phyloP scores from a whole-genome alignment of 371 early-diverging fungal genomes.

The Mortierella sp. region DNA sequence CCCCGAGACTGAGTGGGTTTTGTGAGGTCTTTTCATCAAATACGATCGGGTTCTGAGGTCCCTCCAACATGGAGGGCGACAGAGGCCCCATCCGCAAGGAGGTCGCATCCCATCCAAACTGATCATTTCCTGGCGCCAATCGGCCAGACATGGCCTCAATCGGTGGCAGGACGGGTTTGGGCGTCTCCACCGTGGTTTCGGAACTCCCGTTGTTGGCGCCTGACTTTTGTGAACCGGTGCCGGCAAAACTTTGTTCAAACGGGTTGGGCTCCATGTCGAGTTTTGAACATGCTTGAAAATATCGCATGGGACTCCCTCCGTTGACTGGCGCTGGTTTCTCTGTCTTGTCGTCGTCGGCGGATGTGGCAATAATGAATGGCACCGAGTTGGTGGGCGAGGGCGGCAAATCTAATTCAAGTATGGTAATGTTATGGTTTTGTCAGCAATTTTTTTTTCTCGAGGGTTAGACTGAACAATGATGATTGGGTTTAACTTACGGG shows the following conservation, averaged over 20 bases:
- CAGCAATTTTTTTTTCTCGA: too few relatives aligned
- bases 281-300: slow-evolving; percentile 56
- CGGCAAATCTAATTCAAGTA: slow-evolving; percentile 21
- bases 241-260: slow-evolving; percentile 85
- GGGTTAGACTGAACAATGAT: too few relatives aligned
- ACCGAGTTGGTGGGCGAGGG: slow-evolving; percentile 37
- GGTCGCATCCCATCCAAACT: slow-evolving; percentile 68
- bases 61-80: slow-evolving; percentile 80
- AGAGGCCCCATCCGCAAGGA: slow-evolving; percentile 79
- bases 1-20: slow-evolving; percentile 27
- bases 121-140: slow-evolving; percentile 56
- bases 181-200: slow-evolving; percentile 32
- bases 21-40: slow-evolving; percentile 22
- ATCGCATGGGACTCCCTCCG: slow-evolving; percentile 26
- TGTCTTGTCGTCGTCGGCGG: slow-evolving; percentile 30
- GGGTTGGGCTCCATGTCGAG: slow-evolving; percentile 88
- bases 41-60: slow-evolving; percentile 66
- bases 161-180: slow-evolving; percentile 49
- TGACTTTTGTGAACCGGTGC: slow-evolving; percentile 33
- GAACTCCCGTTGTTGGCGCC: slow-evolving; percentile 11
- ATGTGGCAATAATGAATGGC: slow-evolving; percentile 31
- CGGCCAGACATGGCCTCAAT: slow-evolving; percentile 50
- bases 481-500: too few relatives aligned
- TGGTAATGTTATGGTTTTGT: too few relatives aligned
- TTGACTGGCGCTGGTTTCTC: slow-evolving; percentile 28